Conservation (phyloP, 1,284 basidiomycete genomes). For the Irpex rosettiformis region DNA sequence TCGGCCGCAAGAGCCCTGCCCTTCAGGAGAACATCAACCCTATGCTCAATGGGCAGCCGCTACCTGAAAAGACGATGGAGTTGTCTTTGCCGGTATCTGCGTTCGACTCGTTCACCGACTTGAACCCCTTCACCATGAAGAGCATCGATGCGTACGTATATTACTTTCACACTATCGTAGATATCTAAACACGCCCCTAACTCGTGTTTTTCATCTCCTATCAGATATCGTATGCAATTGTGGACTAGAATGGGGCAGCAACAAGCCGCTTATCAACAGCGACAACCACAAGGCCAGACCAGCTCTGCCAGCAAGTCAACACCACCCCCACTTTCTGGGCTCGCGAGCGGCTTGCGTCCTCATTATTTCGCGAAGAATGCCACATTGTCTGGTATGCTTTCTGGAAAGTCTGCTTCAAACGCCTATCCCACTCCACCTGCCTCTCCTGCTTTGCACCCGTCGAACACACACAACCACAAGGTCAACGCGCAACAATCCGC, state of each 20-base stretch:
- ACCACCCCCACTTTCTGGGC: slow-evolving; percentile 35
- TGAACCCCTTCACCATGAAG: slow-evolving; percentile 80
- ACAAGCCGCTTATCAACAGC: slow-evolving; percentile 28
- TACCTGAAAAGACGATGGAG: slow-evolving; percentile 23
- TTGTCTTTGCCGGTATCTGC: slow-evolving; percentile 20
- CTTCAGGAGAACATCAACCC: slow-evolving; percentile 85
- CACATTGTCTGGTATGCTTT: slow-evolving; percentile 41
- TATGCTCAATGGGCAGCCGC: slow-evolving; percentile 44
- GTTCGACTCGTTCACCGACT: slow-evolving; percentile 72
- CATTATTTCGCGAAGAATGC: slow-evolving; percentile 45
- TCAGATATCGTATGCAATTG: slow-evolving; percentile 76
- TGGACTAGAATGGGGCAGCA: slow-evolving; percentile 77
- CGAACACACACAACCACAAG: slow-evolving; percentile 1
- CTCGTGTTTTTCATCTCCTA: slow-evolving; percentile 6
- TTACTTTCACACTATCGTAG: slow-evolving; percentile 10
- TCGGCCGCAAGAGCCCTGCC: slow-evolving; percentile 24
- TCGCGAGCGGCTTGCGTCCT: slow-evolving; percentile 51
- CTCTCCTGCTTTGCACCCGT: slow-evolving; percentile 21
- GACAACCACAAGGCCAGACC: slow-evolving; percentile 12
- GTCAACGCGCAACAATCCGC: slow-evolving; percentile 21
- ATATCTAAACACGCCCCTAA: not conserved
- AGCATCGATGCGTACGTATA: slow-evolving; percentile 69
- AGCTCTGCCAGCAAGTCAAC: slow-evolving; percentile 18
- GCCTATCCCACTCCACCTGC: slow-evolving; percentile 31
- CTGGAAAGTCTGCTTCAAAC: slow-evolving; percentile 39